Base-by-base conservation (phyloP, 176 grass and related monocot species). In the Triticum urartu region DNA sequence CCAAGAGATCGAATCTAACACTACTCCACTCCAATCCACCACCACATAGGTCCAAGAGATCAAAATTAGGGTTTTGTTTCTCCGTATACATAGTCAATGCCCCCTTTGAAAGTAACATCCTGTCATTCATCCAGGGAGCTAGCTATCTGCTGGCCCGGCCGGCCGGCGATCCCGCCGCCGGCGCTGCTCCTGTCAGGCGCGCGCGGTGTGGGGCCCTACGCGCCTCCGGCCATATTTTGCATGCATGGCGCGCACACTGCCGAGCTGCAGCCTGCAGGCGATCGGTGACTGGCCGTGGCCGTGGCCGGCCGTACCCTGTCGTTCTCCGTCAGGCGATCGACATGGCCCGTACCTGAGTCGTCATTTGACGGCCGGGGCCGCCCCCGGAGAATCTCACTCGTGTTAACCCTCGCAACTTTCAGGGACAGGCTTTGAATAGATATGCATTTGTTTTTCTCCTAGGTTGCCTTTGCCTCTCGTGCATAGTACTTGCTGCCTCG, bases 261-360 rank as follows among this genome's bases (percentile, higher is more conserved):
- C 18, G 38, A 64, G 77, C 54, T 26, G 43, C 25, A 28, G 77
- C 79, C 6, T 2, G 32, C n/a, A 9, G 24, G 75, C 56, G 38
- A 85, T n/a, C 83, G 18, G 40, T 4, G 54, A 69, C 35, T 64
- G 24, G 32, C 32, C 50, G 15, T 54, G 50, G 50, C 50, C 47
- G 47, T 48, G 47, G 47, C 47, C 12, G 47, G 47, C 47, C 75
- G 87, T 89, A 84, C 77, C 77, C 82, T 85, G 82, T 26, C 40
- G 79, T 70, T 24, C 82, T 40, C 63, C 78, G 39, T 36, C 72
- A 69, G 64, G n/a, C 45, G 28, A 52, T 79, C 73, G 85, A 76
- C 85, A 91, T 84, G 89, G 76, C 89, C 89, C 89, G 85, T 81
- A 91, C 85, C 89, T 80, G 75, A 73, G 60, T 10, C 85, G 67